Base-by-base conservation (phyloP, 2,329 filamentous ascomycete genomes). In the Colletotrichum eleusines region DNA sequence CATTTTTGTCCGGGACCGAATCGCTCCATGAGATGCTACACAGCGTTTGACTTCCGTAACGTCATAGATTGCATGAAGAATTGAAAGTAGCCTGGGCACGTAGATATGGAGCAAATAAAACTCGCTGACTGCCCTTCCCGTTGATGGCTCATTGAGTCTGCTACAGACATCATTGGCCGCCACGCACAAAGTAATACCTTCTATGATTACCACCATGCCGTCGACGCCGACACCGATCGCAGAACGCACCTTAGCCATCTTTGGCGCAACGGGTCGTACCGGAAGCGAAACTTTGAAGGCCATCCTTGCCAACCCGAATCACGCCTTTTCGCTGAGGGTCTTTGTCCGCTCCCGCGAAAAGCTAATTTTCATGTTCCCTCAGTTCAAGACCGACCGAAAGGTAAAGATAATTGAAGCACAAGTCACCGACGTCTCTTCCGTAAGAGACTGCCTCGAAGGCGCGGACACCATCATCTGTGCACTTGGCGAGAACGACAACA, bases 181-280 rank as follows among this genome's bases (percentile, higher is more conserved):
- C 9, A 12, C 20, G 28, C 31, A 26, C 5, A 44, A 20, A 26
- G n/a, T 23, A 44, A 1, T 3, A 48, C 12, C 6, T 8, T 16
- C 6, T 12, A 23, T 23, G 9, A 57, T 26, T 18, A 20, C 23
- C 16, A 51, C 33, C 1, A 63, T 60, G 53, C 23, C 58, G 18
- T 66, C 62, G 8, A 7, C 38, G 6, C 1, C 35, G 16, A 31
- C 35, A 23, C 12, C 62, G 3, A 7, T 1, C 7, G 11, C 20
- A 11, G 55, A 26, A 23, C 46, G 59, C 40, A 71, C 64, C 35
- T 26, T 71, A 14, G 69, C 59, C 31, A 63, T 71, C 12, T 69
- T 69, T 26, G 69, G 69, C 46, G 69, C 69, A n/a, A 71, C 69
- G 20, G 69, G 69, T 11, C 42, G 59, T 20, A 69, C 64, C 18